Conservation (phyloP, 805 yeast genomes). For the Kodamaea laetipori region DNA sequence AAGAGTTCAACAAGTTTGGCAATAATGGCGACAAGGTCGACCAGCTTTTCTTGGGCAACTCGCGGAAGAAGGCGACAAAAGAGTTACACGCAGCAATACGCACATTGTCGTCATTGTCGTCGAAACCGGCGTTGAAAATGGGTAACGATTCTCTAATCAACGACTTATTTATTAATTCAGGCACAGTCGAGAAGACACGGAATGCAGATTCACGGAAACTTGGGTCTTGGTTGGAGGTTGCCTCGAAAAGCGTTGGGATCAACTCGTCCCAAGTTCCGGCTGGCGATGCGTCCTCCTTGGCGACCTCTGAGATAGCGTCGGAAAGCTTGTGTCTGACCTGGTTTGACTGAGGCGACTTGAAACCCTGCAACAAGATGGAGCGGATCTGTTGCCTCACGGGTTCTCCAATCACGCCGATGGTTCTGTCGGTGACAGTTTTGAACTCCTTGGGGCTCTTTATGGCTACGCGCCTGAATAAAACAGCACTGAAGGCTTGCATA, state of each 20-base stretch:
- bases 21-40: slow-evolving; percentile 70
- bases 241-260: slow-evolving; percentile 71
- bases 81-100: slow-evolving; percentile 91
- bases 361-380: slow-evolving; percentile 68
- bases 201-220: slow-evolving; percentile 87
- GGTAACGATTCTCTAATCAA: slow-evolving; percentile 60
- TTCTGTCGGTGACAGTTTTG: slow-evolving; percentile 68
- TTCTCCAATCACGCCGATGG: slow-evolving; percentile 68
- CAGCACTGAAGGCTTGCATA: slow-evolving; percentile 77
- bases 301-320: slow-evolving; percentile 92
- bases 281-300: slow-evolving; percentile 60
- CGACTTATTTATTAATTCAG: slow-evolving; percentile 67
- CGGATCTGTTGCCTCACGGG: slow-evolving; percentile 66
- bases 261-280: slow-evolving; percentile 75
- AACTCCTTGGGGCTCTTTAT: slow-evolving; percentile 72
- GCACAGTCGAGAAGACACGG: slow-evolving; percentile 83
- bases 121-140: slow-evolving; percentile 78
- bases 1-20: slow-evolving; percentile 81
- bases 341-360: slow-evolving; percentile 64
- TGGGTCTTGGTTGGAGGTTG: slow-evolving; percentile 55
- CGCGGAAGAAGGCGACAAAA: slow-evolving; percentile 84
- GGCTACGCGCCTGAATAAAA: slow-evolving; percentile 84
- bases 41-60: slow-evolving; percentile 80
- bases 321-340: slow-evolving; percentile 87
- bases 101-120: slow-evolving; percentile 77